Evolutionary conservation across 2,329 filamentous ascomycete species (phyloP).

Genomic region (Penicillium sp.): DNA sequence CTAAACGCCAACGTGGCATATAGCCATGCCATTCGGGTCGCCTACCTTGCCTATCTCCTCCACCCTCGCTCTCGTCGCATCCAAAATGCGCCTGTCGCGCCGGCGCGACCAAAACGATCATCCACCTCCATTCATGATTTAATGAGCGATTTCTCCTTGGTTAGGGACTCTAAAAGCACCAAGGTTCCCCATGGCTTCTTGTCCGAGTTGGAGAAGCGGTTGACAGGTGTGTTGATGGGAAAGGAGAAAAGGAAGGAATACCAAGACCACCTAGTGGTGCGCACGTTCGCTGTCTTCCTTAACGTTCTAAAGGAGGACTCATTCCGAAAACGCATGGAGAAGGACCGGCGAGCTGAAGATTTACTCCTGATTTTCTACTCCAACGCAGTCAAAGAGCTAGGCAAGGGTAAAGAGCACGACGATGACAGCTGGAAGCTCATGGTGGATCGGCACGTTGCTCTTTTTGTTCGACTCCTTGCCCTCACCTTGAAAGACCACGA

Average conservation of each 20-base stretch:
- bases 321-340: constrained; percentile 88
- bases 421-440: constrained; percentile 90
- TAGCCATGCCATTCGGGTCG: constrained; percentile 82
- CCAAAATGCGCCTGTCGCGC: constrained; percentile 71
- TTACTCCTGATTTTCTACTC: constrained; percentile 95
- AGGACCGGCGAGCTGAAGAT: constrained; percentile 89
- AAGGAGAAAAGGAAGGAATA: constrained; percentile 83
- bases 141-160: constrained; percentile 77
- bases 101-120: constrained; percentile 64
- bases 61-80: constrained; percentile 87
- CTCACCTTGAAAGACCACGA: constrained; percentile 78
- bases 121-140: constrained; percentile 75
- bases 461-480: constrained; percentile 85
- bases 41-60: constrained; percentile 88
- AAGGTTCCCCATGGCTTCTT: constrained; percentile 71
- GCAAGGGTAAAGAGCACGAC: constrained; percentile 69
- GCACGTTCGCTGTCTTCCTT: constrained; percentile 91
- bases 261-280: constrained; percentile 84
- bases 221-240: constrained; percentile 76
- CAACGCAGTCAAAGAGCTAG: constrained; percentile 84
- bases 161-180: constrained; percentile 67
- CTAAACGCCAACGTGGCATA: constrained; percentile 73
- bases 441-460: constrained; percentile 88
- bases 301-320: constrained; percentile 86
- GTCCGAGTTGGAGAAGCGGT: constrained; percentile 69